Base-by-base conservation (phyloP, 495 filamentous ascomycete species). In the Polyplosphaeria fusca region DNA sequence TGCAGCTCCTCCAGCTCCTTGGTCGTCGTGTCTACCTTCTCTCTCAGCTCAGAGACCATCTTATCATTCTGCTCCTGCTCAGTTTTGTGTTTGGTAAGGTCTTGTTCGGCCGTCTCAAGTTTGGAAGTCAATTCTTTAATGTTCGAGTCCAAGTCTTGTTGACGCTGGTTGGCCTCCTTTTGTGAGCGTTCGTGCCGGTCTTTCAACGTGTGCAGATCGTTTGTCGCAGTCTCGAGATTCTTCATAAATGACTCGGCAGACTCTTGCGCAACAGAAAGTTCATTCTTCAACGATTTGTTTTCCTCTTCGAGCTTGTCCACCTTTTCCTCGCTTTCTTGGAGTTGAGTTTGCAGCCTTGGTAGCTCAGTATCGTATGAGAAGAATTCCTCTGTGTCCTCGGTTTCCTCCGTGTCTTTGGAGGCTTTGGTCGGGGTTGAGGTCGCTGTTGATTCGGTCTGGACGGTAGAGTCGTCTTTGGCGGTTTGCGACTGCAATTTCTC, bases 321-420 rank as follows among this genome's bases (percentile, higher is more conserved):
- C 53, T 71, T 61, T 14, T 60, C 55, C 38, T 70, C 49, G 28
- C 61, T 66, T 35, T 68, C 28, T 25, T 66, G 50, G 7, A 71
- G 46, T 37, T 73, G 66, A 14, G 57, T 51, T 46, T 71, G 77
- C n/a, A 89, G 62, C 16, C 82, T 78, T 14, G 84, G 84, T 37
- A 90, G 71, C 67, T 92, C 88, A 37, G 80, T 80, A 51, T 90
- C 88, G 58, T 89, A 95, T 5, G 88, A 93, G 71, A 96, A 96
- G 71, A 96, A 85, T 20, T 95, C 89, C 64, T 92, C 88, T 44
- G 44, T 79, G 76, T 71, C 19, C 79, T 74, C 1, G 67, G 68
- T 27, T 71, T 60, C 14, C 69, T 68, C 60, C 23, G 52, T 57
- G n/a, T 52, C 52, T 39, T 62, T 62, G 4, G 48, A 53, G 2